A percentile compares a stretch with the other conserved stretches of the same genome.
Conservation (phyloP, 139 green algal genomes). For the Auxenochlorella protothecoides region DNA sequence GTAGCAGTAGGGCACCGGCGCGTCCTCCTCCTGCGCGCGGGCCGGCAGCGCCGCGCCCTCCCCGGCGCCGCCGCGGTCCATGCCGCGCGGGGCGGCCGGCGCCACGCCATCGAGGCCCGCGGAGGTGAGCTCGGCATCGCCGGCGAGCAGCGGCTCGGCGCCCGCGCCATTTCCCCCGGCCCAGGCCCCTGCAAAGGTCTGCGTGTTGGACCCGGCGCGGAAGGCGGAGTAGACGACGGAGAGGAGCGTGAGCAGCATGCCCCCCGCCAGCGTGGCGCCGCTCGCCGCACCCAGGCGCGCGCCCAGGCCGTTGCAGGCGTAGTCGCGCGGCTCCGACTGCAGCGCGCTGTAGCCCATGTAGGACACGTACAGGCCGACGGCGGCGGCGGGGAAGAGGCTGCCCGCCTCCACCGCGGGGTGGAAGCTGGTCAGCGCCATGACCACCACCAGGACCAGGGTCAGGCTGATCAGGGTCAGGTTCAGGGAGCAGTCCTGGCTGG, state of each 20-base stretch:
- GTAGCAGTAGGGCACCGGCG: slow-evolving; percentile 29
- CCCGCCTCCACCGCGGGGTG: slow-evolving; percentile 46
- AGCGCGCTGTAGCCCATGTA: slow-evolving; percentile 88
- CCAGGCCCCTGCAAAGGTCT: slow-evolving; percentile 41
- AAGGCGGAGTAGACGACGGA: slow-evolving; percentile 90
- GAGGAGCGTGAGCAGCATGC: slow-evolving; percentile 74
- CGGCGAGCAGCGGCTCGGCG: slow-evolving; percentile 3
- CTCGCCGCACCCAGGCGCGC: slow-evolving; percentile 55
- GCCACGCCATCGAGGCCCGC: slow-evolving; percentile 56
- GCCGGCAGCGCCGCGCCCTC: slow-evolving; percentile 4
- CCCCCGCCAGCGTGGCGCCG: slow-evolving; percentile 61
- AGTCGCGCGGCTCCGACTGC: slow-evolving; percentile 69
- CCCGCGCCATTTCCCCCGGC: slow-evolving; percentile 11
- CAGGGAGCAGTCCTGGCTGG: slow-evolving; percentile 64
- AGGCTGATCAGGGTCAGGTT: slow-evolving; percentile 80
- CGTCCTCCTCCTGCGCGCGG: no score
- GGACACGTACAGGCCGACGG: slow-evolving; percentile 75
- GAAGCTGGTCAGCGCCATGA: slow-evolving; percentile 51
- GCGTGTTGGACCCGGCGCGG: slow-evolving; percentile 77
- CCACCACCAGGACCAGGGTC: slow-evolving; percentile 56
- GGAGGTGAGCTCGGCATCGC: slow-evolving; percentile 42
- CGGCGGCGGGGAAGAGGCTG: slow-evolving; percentile 80
- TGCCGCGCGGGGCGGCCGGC: not conserved
- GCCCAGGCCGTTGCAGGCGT: slow-evolving; percentile 85
- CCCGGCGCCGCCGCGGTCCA: not conserved